Base-by-base conservation (phyloP, 768 basidiomycete genomes). In the Daedaleopsis nitida region DNA sequence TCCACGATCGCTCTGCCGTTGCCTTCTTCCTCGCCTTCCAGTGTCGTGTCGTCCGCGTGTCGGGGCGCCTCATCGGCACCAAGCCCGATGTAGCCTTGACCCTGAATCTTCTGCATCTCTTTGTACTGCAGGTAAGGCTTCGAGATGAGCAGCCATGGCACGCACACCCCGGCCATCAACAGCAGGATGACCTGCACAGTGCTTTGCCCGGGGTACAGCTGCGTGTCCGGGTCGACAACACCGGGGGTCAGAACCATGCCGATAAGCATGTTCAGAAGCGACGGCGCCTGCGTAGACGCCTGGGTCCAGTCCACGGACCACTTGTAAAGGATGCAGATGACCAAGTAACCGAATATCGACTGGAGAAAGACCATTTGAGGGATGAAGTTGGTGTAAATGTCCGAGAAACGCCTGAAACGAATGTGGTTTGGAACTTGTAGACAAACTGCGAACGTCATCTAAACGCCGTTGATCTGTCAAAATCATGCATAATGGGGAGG, bases 401-500 rank as follows among this genome's bases (percentile, higher is more conserved):
- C 94, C 64, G 87, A 75, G 39, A 81, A 81, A 21, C 92, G 89
- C 73, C 92, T 94, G 83, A 98, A 98, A 74, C 83, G 93, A 70
- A 98, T 73, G 78, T 96, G 94, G 76, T 99, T 99, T 38, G 94
- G 94, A 5, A 98, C 79, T 81, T 98, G 96, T 35, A 99, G 81
- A 75, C 94, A 98, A 65, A 98, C 81, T 10, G 97, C 95, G 72
- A 98, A 99, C 17, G 96, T 94, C 97, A 99, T 99, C 96, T 99
- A 65, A 23, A 57, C 13, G 37, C 34, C 38, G 5, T 10, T 35
- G n/a, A 1, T n/a, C 38, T 56, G 37, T 56, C 45, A 43, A n/a
- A n/a, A 21, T 52, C n/a, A 32, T 23, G 5, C 21, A 8, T 17
- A 38, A 44, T 27, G n/a, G 39, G 47, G 38, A 49, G 23, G 37